A percentile compares a stretch with the other conserved stretches of the same genome.
Evolutionary conservation across 2,329 filamentous ascomycete species (phyloP).

Genomic region (Fusarium duplospermum): DNA sequence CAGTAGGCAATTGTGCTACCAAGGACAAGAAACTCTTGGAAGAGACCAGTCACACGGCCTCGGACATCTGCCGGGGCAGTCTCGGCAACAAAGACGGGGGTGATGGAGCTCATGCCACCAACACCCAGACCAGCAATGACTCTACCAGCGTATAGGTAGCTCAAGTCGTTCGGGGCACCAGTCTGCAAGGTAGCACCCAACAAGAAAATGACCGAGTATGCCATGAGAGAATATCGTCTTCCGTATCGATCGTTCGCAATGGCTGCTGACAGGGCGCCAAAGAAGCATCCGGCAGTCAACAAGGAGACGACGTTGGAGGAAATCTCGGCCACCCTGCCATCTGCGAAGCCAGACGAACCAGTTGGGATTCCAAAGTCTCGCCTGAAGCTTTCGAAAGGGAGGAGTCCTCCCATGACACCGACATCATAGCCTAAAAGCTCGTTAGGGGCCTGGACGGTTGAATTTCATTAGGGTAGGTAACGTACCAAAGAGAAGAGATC

Average conservation of each 20-base stretch:
- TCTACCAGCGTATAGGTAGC: background rate
- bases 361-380: background rate
- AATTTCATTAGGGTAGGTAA: background rate
- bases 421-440: background rate
- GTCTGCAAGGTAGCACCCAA: background rate
- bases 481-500: background rate
- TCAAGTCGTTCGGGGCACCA: background rate
- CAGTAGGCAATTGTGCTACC: constrained; percentile 35
- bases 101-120: constrained; percentile 41
- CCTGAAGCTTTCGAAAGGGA: background rate
- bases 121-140: constrained; percentile 31
- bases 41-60: constrained; percentile 37
- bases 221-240: constrained; percentile 2
- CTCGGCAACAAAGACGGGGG: constrained; percentile 39
- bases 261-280: background rate
- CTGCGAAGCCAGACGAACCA: background rate
- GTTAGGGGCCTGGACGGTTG: background rate
- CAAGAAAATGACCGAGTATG: background rate
- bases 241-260: constrained; percentile 1
- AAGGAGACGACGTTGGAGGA: constrained; percentile 1
- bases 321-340: background rate
- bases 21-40: constrained; percentile 38
- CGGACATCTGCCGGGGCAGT: constrained; percentile 33
- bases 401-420: background rate
- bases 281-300: background rate